Conservation (phyloP, 2,329 filamentous ascomycete species). For the Pyrenochaeta sp. region DNA sequence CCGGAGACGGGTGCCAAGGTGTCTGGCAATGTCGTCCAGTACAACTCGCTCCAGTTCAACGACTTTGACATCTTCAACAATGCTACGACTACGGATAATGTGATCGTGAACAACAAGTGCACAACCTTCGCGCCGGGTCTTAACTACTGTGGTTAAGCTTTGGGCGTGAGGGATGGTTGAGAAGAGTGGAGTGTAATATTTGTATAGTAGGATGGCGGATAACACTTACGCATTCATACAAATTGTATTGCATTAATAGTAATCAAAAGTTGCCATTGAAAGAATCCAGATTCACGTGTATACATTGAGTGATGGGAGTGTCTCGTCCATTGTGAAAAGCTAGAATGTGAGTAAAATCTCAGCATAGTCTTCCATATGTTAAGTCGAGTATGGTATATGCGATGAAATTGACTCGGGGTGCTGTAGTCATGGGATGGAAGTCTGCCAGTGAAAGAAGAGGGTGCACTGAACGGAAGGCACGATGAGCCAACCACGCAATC, state of each 20-base stretch:
- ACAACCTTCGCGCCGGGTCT: background rate
- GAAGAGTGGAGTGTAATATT: background rate
- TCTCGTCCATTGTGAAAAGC: background rate
- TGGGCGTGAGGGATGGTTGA: background rate
- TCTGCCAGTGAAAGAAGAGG: background rate
- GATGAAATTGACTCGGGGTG: background rate
- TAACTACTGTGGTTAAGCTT: background rate
- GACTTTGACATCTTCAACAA: slow-evolving; percentile 1
- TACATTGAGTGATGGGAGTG: background rate
- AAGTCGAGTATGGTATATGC: background rate
- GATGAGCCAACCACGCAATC: slow-evolving; percentile 30
- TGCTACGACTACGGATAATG: background rate
- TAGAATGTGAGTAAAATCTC: background rate
- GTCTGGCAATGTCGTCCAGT: slow-evolving; percentile 2
- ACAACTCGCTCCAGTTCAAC: background rate
- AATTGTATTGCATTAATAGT: slow-evolving; percentile 1
- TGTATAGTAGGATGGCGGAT: background rate
- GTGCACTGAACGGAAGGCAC: slow-evolving; percentile 23
- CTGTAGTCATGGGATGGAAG: background rate
- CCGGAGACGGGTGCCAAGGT: slow-evolving; percentile 4
- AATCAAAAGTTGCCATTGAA: background rate
- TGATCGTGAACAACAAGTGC: background rate
- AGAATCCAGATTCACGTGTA: no score
- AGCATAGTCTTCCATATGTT: background rate
- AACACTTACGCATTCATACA: background rate